phyloP scores from a whole-genome alignment of 805 yeast species.

The Zygoascus ofunaensis region DNA sequence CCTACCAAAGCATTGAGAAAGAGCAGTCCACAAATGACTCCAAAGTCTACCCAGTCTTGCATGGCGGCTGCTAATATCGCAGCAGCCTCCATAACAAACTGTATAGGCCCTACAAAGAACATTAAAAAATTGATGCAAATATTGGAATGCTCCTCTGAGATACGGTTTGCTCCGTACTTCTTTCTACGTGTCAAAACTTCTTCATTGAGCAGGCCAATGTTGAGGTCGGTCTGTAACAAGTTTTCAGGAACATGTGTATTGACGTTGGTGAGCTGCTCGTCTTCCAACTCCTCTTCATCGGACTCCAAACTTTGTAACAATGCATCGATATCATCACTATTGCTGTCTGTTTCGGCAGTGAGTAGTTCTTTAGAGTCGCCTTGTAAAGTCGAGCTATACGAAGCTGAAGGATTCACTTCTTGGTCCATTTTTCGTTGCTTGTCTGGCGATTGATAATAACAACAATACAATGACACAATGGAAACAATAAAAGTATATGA shows the following conservation, averaged over 20 bases:
- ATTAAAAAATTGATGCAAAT: constrained; percentile 65
- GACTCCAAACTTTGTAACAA: constrained; percentile 62
- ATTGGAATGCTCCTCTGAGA: constrained; percentile 84
- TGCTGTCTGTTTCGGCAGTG: constrained; percentile 52
- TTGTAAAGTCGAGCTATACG: not conserved
- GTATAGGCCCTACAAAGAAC: constrained; percentile 93
- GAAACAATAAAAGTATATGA: no score
- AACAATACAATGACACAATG: not conserved
- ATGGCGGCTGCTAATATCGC: constrained; percentile 92
- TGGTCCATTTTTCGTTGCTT: no score
- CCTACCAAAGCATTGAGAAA: constrained; percentile 87
- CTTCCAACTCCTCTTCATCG: constrained; percentile 38
- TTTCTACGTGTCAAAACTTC: constrained; percentile 78
- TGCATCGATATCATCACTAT: constrained; percentile 56
- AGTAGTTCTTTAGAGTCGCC: constrained; percentile 17
- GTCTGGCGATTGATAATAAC: no score
- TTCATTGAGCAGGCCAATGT: constrained; percentile 64
- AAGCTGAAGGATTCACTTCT: no score
- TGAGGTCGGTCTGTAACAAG: constrained; percentile 71
- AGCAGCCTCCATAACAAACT: constrained; percentile 95
- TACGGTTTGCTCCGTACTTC: constrained; percentile 83
- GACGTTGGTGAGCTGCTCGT: constrained; percentile 29
- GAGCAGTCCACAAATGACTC: constrained; percentile 86
- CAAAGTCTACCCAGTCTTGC: constrained; percentile 98
- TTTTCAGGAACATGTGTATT: constrained; percentile 70